phyloP scores from a whole-genome alignment of 164 flowering plant species.

The Taxillus chinensis region DNA sequence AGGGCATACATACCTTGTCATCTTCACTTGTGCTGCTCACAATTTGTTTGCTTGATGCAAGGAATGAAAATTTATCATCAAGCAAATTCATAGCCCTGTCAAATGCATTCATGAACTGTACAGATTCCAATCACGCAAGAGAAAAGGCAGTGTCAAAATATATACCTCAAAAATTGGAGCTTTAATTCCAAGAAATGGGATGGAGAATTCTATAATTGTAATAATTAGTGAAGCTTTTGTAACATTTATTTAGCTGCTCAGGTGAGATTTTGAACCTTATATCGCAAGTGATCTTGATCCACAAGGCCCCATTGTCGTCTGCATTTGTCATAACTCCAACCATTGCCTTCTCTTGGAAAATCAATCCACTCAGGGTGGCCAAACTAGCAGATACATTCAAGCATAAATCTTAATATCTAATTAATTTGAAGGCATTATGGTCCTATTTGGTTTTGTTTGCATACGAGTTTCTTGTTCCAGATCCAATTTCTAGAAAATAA shows the following conservation, averaged over 20 bases:
- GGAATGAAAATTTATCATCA: constrained; percentile 73
- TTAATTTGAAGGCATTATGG: not conserved
- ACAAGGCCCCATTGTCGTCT: constrained; percentile 85
- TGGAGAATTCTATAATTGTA: not conserved
- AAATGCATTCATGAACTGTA: constrained; percentile 91
- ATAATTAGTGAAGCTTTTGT: not conserved
- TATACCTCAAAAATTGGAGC: too few species aligned
- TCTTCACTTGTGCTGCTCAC: constrained; percentile 76
- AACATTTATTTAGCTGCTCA: not conserved
- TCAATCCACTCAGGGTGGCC: constrained; percentile 99
- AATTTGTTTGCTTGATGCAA: constrained; percentile 71
- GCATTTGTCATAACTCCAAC: constrained; percentile 87
- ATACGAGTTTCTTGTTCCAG: too few species aligned
- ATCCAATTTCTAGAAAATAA: too few species aligned
- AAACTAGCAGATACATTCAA: constrained; percentile 40
- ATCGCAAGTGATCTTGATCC: constrained; percentile 81
- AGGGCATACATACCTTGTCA: constrained; percentile 49
- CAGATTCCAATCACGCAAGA: constrained; percentile 14
- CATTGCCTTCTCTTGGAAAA: constrained; percentile 97
- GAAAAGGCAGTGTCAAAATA: not conserved
- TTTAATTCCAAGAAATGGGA: not conserved
- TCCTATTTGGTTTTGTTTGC: too few species aligned
- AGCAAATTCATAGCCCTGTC: constrained; percentile 82
- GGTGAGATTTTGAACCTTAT: constrained; percentile 44
- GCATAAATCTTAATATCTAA: not conserved